Evolutionary conservation across 176 grass and related monocot species (phyloP), one percentile per base, ranked within the genome.

Genomic region (Pontederia paniculata): DNA sequence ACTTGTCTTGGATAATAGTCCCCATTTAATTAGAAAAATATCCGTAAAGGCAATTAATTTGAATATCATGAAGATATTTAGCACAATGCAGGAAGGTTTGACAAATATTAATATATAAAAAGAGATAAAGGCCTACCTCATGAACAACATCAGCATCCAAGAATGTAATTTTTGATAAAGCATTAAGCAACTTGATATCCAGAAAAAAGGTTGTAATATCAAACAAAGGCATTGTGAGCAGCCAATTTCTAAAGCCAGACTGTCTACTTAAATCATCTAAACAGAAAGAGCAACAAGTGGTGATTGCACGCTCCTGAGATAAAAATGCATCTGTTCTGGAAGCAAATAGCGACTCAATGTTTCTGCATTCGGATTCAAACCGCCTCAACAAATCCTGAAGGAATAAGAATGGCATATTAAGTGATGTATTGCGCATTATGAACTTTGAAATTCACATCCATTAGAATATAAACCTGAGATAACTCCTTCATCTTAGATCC

Each of bases 121-220:
- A 69, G 15, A 20, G 17, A 31, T 37, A 20, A 48, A 31, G 54
- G 56, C 68, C 44, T 60, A 96, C 90, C 85, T 83, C 73, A 13
- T 54, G 64, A 55, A 69, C 45, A 77, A 78, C 63, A 75, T 73
- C 71, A 70, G 63, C 59, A 75, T 81, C 74, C 48, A 52, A 68
- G 14, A 61, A 76, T 53, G 75, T 76, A 54, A 73, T 77, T 17
- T 68, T 77, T 42, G 78, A 72, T 25, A 96, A 64, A 23, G 66
- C 51, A 55, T 82, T 50, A 62, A 96, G 85, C 69, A 96, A 83
- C 67, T 77, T 73, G 25, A 77, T 70, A 68, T 89, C 85, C 77
- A 89, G 62, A 50, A 68, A 83, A 80, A 83, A 74, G 62, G 85
- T 89, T 77, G 80, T 96, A 56, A 96, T 66, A 68, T 96, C 84